Evolutionary conservation across 257 asterid species (phyloP).

Genomic region (Solanum chmielewskii): DNA sequence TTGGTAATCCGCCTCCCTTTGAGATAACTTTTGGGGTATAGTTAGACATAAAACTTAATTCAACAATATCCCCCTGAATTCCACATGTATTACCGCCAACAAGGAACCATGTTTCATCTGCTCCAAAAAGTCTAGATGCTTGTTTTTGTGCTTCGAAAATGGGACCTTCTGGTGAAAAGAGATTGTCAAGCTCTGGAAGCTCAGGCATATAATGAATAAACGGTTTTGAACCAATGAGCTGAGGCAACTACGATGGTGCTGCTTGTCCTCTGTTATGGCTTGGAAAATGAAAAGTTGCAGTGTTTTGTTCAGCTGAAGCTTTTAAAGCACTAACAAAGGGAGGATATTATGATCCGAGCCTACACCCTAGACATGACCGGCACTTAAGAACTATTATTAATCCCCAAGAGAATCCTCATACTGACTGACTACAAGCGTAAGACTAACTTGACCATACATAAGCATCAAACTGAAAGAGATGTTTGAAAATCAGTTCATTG

Average conservation of each 20-base stretch:
- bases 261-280: too few species aligned
- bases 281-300: slow-evolving; percentile 46
- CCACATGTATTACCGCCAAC: slow-evolving; percentile 88
- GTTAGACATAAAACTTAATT: too few species aligned
- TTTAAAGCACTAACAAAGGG: slow-evolving; percentile 63
- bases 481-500: too few species aligned
- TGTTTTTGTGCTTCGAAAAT: slow-evolving; percentile 58
- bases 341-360: neutral
- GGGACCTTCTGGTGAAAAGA: slow-evolving; percentile 67
- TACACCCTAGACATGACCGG: too few species aligned
- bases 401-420: too few species aligned
- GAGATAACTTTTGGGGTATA: too few species aligned
- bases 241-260: slow-evolving; percentile 3
- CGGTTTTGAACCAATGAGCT: slow-evolving; percentile 47
- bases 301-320: slow-evolving; percentile 49
- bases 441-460: too few species aligned
- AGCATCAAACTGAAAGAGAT: too few species aligned
- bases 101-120: slow-evolving; percentile 86
- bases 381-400: too few species aligned
- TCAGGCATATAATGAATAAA: slow-evolving; percentile 69
- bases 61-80: slow-evolving; percentile 32
- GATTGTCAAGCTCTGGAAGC: slow-evolving; percentile 76
- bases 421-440: too few species aligned
- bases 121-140: slow-evolving; percentile 81
- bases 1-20: too few species aligned